Base-by-base conservation (phyloP, 176 grass and related monocot genomes). In the Eremochloa ophiuroides region DNA sequence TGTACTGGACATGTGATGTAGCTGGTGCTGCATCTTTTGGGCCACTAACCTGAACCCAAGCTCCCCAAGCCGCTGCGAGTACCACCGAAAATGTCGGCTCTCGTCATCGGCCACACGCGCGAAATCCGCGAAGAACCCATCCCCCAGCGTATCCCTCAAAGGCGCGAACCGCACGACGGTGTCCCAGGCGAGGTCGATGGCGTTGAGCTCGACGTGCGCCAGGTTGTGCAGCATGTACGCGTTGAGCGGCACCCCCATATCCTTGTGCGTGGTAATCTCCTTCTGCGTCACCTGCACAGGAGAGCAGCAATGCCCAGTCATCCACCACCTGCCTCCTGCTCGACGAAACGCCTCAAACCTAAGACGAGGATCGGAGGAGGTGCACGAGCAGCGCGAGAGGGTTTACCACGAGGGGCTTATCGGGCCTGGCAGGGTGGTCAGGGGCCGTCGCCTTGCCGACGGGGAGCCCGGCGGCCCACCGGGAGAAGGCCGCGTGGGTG, bases 171-270 rank as follows among this genome's bases (percentile, higher is more conserved):
- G 90, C 79, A 89, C 92, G 7, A 98, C 92, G 0, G 92, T 98
- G 72, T 98, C 92, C 95, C 95, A 98, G 5, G 95, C 95, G 20
- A 98, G 90, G 78, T 98, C 90, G 28, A 93, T 95, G 13, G 92
- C 95, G 35, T 98, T 98, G 42, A 98, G 92, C 90, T 98, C 95
- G 1, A 98, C 95, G 68, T 95, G 95, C 12, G 92, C 92, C 51
- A 98, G 79, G 78, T 91, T 95, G 79, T 95, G 95, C 38, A 98
- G 95, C 92, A 95, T 93, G 80, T 98, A 95, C 2, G 92, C 92
- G 55, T 98, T 93, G 15, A 98, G 81, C 38, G 92, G 95, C 69
- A 98, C 80, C 8, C 95, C 88, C 50, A 91, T 93, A 27, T 82
- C 79, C 84, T 98, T 98, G 80, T 90, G 95, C 50, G 90, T 68